Evolutionary conservation across 2,329 filamentous ascomycete genomes (phyloP).

Genomic region (Botryotinia globosa): DNA sequence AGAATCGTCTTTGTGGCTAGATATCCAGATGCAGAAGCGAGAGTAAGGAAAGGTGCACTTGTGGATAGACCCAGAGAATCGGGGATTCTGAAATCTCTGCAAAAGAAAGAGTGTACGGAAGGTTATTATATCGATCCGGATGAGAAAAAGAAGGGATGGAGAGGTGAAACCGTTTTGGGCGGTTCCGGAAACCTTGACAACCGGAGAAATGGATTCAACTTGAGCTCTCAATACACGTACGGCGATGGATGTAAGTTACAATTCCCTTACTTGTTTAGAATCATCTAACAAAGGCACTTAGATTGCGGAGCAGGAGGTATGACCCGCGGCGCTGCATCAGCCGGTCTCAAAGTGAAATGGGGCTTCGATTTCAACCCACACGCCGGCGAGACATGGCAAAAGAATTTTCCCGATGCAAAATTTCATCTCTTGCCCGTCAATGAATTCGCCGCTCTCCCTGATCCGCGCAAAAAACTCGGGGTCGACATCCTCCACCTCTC

Average conservation of each 20-base stretch:
- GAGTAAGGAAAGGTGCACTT: not conserved
- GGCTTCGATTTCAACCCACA: slow-evolving; percentile 58
- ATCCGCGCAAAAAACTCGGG: slow-evolving; percentile 29
- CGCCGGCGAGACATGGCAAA: slow-evolving; percentile 22
- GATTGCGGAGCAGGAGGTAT: slow-evolving; percentile 69
- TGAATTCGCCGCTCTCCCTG: slow-evolving; percentile 45
- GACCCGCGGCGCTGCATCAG: slow-evolving; percentile 58
- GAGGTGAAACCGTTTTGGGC: slow-evolving; percentile 20
- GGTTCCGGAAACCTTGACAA: slow-evolving; percentile 16
- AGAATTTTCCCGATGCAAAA: slow-evolving; percentile 30
- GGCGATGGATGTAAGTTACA: slow-evolving; percentile 29
- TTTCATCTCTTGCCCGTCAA: slow-evolving; percentile 43
- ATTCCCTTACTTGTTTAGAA: not conserved
- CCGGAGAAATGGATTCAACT: not conserved
- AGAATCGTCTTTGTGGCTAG: slow-evolving; percentile 17
- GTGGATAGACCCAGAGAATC: slow-evolving; percentile 4
- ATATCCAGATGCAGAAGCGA: slow-evolving; percentile 5
- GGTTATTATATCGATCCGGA: not conserved
- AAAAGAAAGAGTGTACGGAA: not conserved
- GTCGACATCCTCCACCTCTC: slow-evolving; percentile 72
- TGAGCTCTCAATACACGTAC: slow-evolving; percentile 24
- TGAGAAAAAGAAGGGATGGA: slow-evolving; percentile 14
- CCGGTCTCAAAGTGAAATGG: slow-evolving; percentile 57
- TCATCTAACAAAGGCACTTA: not conserved
- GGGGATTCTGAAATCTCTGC: not conserved